Evolutionary conservation across 2,329 filamentous ascomycete species (phyloP).

Genomic region (Sclerotinia subarctica): DNA sequence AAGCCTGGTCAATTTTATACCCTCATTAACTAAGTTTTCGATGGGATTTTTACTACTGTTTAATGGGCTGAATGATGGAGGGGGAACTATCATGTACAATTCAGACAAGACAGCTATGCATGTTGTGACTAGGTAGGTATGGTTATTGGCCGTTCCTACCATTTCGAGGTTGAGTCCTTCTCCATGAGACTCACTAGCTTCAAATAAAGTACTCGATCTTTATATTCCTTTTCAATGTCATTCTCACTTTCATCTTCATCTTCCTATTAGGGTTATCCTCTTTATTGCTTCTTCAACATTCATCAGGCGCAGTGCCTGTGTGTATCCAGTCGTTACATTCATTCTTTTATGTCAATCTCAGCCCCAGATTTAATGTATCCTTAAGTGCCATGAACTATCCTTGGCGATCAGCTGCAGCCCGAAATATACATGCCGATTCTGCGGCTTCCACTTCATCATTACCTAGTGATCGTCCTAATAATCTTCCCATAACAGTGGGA

Average conservation of each 20-base stretch:
- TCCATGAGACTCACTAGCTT: not conserved
- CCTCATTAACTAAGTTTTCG: not conserved
- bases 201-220: not conserved
- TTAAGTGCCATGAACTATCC: conserved; percentile 31
- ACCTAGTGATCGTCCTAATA: not conserved
- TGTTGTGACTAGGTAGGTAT: not conserved
- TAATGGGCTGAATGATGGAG: not conserved
- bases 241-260: conserved; percentile 1
- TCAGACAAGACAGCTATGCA: not conserved
- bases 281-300: not conserved
- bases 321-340: conserved; percentile 15
- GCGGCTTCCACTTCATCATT: not conserved
- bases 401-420: conserved; percentile 20
- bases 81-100: not conserved
- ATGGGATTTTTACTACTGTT: not conserved
- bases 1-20: conserved; percentile 10
- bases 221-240: not conserved
- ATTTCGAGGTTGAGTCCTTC: not conserved
- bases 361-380: not conserved
- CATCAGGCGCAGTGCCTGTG: conserved; percentile 4
- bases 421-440: conserved; percentile 21
- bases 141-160: conserved; percentile 21
- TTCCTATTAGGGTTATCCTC: conserved; percentile 1
- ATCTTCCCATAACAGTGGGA: conserved; percentile 35
- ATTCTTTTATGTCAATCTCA: not conserved